phyloP scores from a whole-genome alignment of 768 basidiomycete species.

The Dendrothele bispora region DNA sequence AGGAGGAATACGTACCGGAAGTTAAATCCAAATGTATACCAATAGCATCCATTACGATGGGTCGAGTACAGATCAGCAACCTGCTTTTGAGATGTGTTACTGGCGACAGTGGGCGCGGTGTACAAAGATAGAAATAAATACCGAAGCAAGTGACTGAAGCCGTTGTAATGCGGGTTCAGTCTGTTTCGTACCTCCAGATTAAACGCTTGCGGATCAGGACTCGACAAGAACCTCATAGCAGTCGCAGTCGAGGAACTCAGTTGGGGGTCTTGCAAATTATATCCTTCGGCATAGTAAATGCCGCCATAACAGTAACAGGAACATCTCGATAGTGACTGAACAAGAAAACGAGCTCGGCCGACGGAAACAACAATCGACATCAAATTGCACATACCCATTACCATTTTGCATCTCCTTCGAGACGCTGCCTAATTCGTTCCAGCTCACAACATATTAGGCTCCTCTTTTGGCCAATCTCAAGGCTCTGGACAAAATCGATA shows the following conservation, averaged over 20 bases:
- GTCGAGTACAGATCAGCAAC: slow-evolving; percentile 68
- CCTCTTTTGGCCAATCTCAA: slow-evolving; percentile 71
- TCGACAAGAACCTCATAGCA: slow-evolving; percentile 57
- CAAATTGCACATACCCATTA: slow-evolving; percentile 52
- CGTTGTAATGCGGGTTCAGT: slow-evolving; percentile 55
- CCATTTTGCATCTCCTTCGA: slow-evolving; percentile 47
- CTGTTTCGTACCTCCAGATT: slow-evolving; percentile 53
- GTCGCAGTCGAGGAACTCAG: slow-evolving; percentile 28
- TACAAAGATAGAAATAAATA: slow-evolving; percentile 27
- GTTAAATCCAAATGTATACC: slow-evolving; percentile 73
- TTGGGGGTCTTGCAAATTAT: slow-evolving; percentile 26
- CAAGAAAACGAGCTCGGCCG: not conserved
- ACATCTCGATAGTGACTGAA: slow-evolving; percentile 72
- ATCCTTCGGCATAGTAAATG: slow-evolving; percentile 63
- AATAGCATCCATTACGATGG: slow-evolving; percentile 64
- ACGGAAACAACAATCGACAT: too few species aligned
- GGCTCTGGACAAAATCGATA: slow-evolving; percentile 55
- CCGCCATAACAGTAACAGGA: slow-evolving; percentile 78
- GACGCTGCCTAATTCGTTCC: slow-evolving; percentile 38
- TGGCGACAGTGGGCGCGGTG: too few species aligned
- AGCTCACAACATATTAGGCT: slow-evolving; percentile 63
- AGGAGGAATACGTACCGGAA: slow-evolving; percentile 45
- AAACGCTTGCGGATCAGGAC: slow-evolving; percentile 59
- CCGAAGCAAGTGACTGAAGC: slow-evolving; percentile 52
- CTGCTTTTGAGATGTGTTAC: too few species aligned